These are phyloP conservation scores for Vaccinium macrocarpon DNA, from an alignment of 148 eudicot genomes.

Conservation along the genomic window DNA sequence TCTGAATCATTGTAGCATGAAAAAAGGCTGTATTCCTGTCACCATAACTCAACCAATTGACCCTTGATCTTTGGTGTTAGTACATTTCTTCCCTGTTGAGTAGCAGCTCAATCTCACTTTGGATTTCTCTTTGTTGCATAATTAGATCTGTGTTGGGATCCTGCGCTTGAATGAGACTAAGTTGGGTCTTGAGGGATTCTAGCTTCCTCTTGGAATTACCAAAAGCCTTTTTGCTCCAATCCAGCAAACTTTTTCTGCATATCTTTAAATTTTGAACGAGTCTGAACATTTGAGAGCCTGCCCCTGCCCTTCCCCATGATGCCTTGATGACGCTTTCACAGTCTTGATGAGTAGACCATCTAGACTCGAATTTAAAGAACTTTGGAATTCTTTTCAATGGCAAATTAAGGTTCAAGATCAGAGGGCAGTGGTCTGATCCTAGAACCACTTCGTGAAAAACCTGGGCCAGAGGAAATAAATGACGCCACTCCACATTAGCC, in stretches of 20 bases:
- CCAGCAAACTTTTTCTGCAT: neutral
- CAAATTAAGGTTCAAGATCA: too few relatives aligned
- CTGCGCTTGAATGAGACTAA: neutral
- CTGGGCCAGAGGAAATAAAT: too few relatives aligned
- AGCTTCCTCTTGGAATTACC: neutral
- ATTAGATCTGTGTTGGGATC: accelerated
- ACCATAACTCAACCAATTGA: neutral
- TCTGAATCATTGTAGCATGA: neutral
- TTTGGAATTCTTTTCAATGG: too few relatives aligned
- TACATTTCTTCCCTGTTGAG: neutral
- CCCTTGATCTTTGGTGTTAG: neutral
- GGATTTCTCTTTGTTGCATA: neutral
- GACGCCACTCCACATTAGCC: too few relatives aligned
- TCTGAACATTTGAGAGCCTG: too few relatives aligned
- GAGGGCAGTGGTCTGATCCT: too few relatives aligned
- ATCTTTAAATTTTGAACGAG: neutral
- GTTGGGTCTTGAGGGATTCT: neutral
- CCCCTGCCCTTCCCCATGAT: too few relatives aligned
- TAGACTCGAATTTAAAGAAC: too few relatives aligned
- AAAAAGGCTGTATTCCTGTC: neutral
- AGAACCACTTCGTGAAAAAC: too few relatives aligned
- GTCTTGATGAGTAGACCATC: too few relatives aligned
- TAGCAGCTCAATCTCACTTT: neutral
- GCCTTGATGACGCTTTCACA: too few relatives aligned
- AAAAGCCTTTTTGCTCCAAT: neutral